A percentile compares a stretch with the other conserved stretches of the same genome.
phyloP scores from a whole-genome alignment of 768 basidiomycete species.

The Nidularia sp. region DNA sequence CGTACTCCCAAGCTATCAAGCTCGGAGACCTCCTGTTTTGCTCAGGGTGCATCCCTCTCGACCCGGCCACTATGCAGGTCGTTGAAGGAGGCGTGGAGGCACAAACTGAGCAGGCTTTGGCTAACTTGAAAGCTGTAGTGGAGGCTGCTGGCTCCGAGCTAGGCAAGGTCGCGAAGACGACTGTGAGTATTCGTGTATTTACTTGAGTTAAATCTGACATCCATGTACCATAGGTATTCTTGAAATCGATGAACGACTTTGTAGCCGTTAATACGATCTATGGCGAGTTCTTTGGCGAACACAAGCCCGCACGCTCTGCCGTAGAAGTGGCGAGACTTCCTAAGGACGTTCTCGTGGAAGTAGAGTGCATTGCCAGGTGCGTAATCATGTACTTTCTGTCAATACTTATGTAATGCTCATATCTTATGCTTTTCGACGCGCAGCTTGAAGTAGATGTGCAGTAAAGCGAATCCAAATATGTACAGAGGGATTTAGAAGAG shows the following conservation, averaged over 20 bases:
- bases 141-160: conserved; percentile 77
- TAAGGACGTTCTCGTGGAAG: conserved; percentile 87
- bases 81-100: conserved; percentile 72
- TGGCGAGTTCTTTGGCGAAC: conserved; percentile 77
- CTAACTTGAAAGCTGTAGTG: conserved; percentile 81
- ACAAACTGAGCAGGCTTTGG: conserved; percentile 80
- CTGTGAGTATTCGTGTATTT: conserved; percentile 42
- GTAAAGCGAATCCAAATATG: neutral
- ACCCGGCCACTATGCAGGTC: conserved; percentile 66
- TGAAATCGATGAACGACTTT: conserved; percentile 93
- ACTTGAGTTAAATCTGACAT: neutral
- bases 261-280: conserved; percentile 78
- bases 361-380: conserved; percentile 84
- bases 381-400: conserved; percentile 9
- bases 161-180: conserved; percentile 86
- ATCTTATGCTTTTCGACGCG: neutral
- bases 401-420: neutral
- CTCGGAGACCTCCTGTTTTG: conserved; percentile 82
- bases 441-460: conserved; percentile 28
- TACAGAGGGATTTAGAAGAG: neutral
- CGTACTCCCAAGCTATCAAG: conserved; percentile 87
- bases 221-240: conserved; percentile 60
- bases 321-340: conserved; percentile 90
- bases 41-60: conserved; percentile 85
- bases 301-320: conserved; percentile 90